These are phyloP conservation scores for Septoria linicola DNA, from an alignment of 2,329 filamentous ascomycete species.

Conservation along the genomic window DNA sequence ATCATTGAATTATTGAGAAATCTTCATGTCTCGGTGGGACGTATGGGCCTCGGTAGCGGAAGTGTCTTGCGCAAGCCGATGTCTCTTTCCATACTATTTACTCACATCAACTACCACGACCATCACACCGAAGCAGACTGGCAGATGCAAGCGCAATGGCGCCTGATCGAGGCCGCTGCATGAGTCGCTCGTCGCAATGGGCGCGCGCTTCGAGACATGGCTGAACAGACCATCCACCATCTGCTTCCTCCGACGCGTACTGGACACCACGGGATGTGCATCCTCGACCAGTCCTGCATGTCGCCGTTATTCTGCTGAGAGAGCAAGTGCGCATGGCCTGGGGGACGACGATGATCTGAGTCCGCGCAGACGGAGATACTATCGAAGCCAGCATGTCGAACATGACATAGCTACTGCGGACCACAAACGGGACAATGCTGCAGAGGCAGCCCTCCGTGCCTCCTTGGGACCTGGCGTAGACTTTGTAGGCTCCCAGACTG, in stretches of 20 bases:
- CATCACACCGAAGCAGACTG: not conserved
- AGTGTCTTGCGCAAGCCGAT: too few species aligned
- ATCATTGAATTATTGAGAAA: too few species aligned
- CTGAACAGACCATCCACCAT: slow-evolving; percentile 47
- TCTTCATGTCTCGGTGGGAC: too few species aligned
- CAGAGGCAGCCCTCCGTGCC: slow-evolving; percentile 20
- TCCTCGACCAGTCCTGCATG: not conserved
- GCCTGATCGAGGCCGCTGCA: slow-evolving; percentile 33
- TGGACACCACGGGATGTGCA: slow-evolving; percentile 17
- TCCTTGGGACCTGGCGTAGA: slow-evolving; percentile 6
- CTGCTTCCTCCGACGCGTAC: slow-evolving; percentile 39
- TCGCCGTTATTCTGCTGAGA: not conserved
- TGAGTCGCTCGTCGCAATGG: slow-evolving; percentile 41
- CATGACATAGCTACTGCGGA: not conserved
- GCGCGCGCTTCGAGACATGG: slow-evolving; percentile 46
- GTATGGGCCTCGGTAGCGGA: too few species aligned
- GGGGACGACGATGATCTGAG: not conserved
- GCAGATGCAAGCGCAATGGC: slow-evolving; percentile 36
- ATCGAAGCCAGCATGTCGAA: not conserved
- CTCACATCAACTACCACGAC: too few species aligned
- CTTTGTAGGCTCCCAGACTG: not conserved
- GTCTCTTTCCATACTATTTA: too few species aligned
- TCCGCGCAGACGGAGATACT: slow-evolving; percentile 1
- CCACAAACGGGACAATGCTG: slow-evolving; percentile 3
- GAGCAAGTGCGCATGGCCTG: not conserved